A percentile compares a stretch with the other conserved stretches of the same genome.
These are phyloP conservation scores for Myxozyma lipomycoides DNA, from an alignment of 805 yeast species.

Conservation along the genomic window DNA sequence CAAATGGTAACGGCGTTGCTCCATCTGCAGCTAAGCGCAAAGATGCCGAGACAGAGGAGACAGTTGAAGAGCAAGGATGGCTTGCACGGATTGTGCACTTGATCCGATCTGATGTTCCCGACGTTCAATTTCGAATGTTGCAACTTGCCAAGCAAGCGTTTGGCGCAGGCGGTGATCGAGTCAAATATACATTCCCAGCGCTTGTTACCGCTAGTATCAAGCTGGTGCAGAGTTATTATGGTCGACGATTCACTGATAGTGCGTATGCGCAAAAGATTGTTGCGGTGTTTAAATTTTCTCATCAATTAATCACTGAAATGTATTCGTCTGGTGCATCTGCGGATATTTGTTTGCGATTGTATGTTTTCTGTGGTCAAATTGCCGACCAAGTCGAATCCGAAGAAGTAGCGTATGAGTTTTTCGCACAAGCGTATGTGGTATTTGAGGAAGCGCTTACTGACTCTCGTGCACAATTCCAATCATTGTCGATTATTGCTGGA, in stretches of 20 bases:
- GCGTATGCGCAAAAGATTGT: slow-evolving; percentile 37
- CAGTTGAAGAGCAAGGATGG: slow-evolving; percentile 32
- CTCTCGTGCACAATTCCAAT: slow-evolving; percentile 52
- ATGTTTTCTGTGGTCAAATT: slow-evolving; percentile 63
- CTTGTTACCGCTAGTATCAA: slow-evolving; percentile 59
- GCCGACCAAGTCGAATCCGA: slow-evolving; percentile 74
- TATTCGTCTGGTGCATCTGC: slow-evolving; percentile 39
- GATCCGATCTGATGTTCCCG: slow-evolving; percentile 49
- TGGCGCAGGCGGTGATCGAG: slow-evolving; percentile 51
- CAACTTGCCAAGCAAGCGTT: slow-evolving; percentile 48
- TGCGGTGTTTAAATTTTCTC: slow-evolving; percentile 66
- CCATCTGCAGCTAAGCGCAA: slow-evolving; percentile 16
- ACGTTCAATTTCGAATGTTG: slow-evolving; percentile 46
- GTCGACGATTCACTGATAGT: slow-evolving; percentile 28
- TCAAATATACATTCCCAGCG: slow-evolving; percentile 70
- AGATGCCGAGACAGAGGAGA: slow-evolving; percentile 41
- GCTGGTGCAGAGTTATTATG: slow-evolving; percentile 50
- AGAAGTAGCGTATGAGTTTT: slow-evolving; percentile 79
- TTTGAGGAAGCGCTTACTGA: slow-evolving; percentile 66
- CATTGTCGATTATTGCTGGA: slow-evolving; percentile 49
- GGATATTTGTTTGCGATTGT: slow-evolving; percentile 42
- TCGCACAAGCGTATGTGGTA: slow-evolving; percentile 78
- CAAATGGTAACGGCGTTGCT: slow-evolving; percentile 9
- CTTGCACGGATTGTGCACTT: slow-evolving; percentile 69
- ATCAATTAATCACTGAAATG: slow-evolving; percentile 66